These are phyloP conservation scores for Acidiella bohemica DNA, from an alignment of 495 filamentous ascomycete species.

Conservation along the genomic window DNA sequence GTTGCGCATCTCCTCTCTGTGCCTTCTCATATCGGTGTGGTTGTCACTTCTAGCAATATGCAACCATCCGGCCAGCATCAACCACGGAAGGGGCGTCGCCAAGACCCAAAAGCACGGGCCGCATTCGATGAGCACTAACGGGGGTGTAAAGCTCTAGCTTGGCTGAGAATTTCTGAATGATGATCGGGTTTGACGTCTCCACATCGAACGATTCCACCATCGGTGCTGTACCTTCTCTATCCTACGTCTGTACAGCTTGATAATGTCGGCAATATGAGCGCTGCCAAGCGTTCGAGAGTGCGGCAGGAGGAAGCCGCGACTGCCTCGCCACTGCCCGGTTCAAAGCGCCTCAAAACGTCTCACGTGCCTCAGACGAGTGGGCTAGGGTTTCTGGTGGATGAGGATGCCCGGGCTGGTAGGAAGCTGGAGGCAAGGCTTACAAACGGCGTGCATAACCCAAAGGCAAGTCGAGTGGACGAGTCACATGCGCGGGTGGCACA, in stretches of 20 bases:
- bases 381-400: slow-evolving; percentile 15
- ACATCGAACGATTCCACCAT: background rate
- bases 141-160: too few species aligned
- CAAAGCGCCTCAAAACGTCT: slow-evolving; percentile 15
- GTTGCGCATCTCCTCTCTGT: too few species aligned
- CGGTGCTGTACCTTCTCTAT: background rate
- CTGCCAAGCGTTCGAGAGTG: slow-evolving; percentile 12
- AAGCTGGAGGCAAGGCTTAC: slow-evolving; percentile 17
- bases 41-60: too few species aligned
- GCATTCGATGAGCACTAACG: too few species aligned
- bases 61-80: too few species aligned
- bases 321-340: slow-evolving; percentile 7
- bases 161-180: too few species aligned
- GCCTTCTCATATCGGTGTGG: too few species aligned
- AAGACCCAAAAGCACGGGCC: too few species aligned
- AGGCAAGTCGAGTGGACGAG: slow-evolving; percentile 57
- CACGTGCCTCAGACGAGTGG: slow-evolving; percentile 12
- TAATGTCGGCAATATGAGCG: slow-evolving; percentile 16
- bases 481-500: slow-evolving; percentile 48
- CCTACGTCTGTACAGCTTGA: background rate
- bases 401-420: slow-evolving; percentile 11
- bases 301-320: slow-evolving; percentile 13
- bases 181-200: too few species aligned
- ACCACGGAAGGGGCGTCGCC: too few species aligned
- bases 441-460: slow-evolving; percentile 38